Base-by-base conservation (phyloP, 169 alveolate genomes). In the Amoebophrya sp. region DNA sequence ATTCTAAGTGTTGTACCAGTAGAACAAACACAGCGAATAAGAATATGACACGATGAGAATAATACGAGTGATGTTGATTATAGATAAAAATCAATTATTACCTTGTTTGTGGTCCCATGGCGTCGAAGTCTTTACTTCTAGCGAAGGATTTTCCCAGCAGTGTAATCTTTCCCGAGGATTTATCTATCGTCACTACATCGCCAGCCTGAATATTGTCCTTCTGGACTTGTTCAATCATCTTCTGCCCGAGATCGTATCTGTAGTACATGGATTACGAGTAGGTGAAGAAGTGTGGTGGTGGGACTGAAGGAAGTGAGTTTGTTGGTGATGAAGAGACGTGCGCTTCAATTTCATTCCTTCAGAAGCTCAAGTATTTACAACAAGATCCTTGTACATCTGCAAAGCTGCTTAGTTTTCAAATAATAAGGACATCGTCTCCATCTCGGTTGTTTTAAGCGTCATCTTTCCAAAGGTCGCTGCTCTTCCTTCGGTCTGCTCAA, bases 71-170 rank as follows among this genome's bases (percentile, higher is more conserved):
- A n/a, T n/a, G n/a, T n/a, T n/a, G n/a, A n/a, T n/a, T n/a, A n/a
- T n/a, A 53, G 76, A 53, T 53, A 14, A 0, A 39, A 0, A n/a
- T n/a, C n/a, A n/a, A n/a, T n/a, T n/a, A n/a, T n/a, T 33, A 90
- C 92, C 95, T 94, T 41, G 98, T 96, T 93, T 98, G 96, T 14
- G 99, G 98, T 10, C 99, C 99, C 97, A 98, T 97, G 40, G 99
- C 99, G 95, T 99, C 99, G 95, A 96, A 99, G 95, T 99, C 99
- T 83, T 97, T 96, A 0, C 99, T 96, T 91, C 99, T 94, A 0
- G 99, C 97, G 95, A 98, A 98, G 6, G 99, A 97, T 92, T 99
- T 96, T 33, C 99, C 99, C 38, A 98, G 96, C 94, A 97, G 98
- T 18, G 99, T 96, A 92, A 99, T 98, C 93, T 96, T 98, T 38